Evolutionary conservation across 768 basidiomycete species (phyloP).

Genomic region (Arthromyces matolae): DNA sequence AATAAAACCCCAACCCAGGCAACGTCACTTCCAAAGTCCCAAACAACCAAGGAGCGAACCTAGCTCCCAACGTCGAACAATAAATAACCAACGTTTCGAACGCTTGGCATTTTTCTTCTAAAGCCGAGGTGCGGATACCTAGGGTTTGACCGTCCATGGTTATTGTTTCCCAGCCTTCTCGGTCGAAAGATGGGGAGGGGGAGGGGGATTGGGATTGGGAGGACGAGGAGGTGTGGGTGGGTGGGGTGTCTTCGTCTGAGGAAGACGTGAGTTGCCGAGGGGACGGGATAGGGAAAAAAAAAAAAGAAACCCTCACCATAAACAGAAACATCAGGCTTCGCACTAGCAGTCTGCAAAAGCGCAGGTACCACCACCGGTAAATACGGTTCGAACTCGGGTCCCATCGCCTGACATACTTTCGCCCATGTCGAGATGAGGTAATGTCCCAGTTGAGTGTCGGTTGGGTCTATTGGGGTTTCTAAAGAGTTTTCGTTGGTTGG

Average conservation of each 20-base stretch:
- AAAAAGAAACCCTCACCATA: conserved; percentile 45
- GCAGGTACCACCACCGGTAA: conserved; percentile 82
- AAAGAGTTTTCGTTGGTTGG: not conserved
- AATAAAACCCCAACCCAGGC: conserved; percentile 69
- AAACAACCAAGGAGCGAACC: conserved; percentile 69
- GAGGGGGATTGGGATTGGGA: too few species aligned
- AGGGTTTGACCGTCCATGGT: conserved; percentile 73
- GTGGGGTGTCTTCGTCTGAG: conserved; percentile 52
- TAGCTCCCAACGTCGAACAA: conserved; percentile 60
- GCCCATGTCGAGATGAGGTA: conserved; percentile 88
- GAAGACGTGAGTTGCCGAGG: not conserved
- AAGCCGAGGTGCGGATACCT: conserved; percentile 73
- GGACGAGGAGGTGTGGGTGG: too few species aligned
- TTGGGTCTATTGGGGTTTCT: conserved; percentile 67
- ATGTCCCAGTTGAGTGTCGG: conserved; percentile 66
- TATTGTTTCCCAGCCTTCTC: conserved; percentile 78
- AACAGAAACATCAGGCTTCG: conserved; percentile 76
- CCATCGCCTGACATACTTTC: conserved; percentile 83
- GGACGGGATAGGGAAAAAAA: not conserved
- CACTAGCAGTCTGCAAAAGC: conserved; percentile 67
- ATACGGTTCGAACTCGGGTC: conserved; percentile 82
- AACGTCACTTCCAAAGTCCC: conserved; percentile 71
- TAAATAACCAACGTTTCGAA: conserved; percentile 86
- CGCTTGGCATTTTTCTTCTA: conserved; percentile 87
- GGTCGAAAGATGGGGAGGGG: too few species aligned